Evolutionary conservation across 306 rosid genomes (phyloP).

Genomic region (Sechiopsis laciniata): DNA sequence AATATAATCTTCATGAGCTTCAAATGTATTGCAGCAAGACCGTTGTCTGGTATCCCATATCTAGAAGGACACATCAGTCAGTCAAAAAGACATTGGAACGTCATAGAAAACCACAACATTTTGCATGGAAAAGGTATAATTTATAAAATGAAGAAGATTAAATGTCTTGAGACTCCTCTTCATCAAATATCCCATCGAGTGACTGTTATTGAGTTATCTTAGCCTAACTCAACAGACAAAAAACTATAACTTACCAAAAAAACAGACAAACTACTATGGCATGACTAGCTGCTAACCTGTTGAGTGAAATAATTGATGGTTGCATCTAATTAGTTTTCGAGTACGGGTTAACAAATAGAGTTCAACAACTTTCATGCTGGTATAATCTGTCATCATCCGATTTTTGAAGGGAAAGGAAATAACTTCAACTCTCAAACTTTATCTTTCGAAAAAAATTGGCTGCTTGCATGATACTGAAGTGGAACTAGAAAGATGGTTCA

Average conservation of each 20-base stretch:
- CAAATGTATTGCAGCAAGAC: constrained; percentile 66
- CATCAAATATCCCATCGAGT: neutral
- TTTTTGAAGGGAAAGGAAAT: too few relatives aligned
- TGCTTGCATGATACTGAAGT: too few relatives aligned
- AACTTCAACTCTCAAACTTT: too few relatives aligned
- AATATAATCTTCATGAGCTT: constrained; percentile 65
- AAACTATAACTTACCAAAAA: neutral
- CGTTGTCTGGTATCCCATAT: constrained; percentile 92
- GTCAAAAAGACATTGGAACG: neutral
- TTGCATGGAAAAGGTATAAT: neutral
- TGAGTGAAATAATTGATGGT: neutral
- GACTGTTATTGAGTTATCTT: constrained; percentile 1
- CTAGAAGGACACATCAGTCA: constrained; percentile 27
- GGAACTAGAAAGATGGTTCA: too few relatives aligned
- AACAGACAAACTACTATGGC: neutral
- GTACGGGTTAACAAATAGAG: too few relatives aligned
- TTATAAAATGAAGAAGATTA: neutral
- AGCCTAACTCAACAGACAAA: neutral
- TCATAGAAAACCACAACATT: neutral
- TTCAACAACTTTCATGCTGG: too few relatives aligned
- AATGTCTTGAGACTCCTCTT: neutral
- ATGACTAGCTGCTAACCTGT: neutral
- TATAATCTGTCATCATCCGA: too few relatives aligned
- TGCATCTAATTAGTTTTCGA: neutral
- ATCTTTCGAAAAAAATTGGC: too few relatives aligned